These are phyloP conservation scores for Penicillium sp. DNA, from an alignment of 2,329 filamentous ascomycete species.

Conservation along the genomic window DNA sequence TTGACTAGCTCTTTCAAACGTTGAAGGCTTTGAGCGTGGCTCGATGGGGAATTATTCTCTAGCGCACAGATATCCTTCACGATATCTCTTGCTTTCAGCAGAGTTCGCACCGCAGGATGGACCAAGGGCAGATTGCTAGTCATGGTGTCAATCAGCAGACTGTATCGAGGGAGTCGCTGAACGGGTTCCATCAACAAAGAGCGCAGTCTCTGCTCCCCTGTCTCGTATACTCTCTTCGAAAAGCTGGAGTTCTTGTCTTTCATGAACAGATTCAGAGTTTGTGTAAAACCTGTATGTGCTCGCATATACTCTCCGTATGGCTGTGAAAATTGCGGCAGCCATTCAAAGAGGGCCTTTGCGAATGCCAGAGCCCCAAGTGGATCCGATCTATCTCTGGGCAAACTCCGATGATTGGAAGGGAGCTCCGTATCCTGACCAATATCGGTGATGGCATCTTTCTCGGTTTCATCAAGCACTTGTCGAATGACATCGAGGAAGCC, in stretches of 20 bases:
- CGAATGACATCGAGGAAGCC: conserved; percentile 75
- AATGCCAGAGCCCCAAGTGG: conserved; percentile 75
- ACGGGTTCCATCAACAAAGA: conserved; percentile 95
- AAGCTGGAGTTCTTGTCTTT: conserved; percentile 77
- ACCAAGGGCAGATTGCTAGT: conserved; percentile 78
- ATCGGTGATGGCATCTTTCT: conserved; percentile 74
- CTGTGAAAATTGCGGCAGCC: conserved; percentile 88
- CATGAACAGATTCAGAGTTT: conserved; percentile 74
- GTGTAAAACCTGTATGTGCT: conserved; percentile 81
- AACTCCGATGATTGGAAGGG: conserved; percentile 40
- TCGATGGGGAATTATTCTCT: conserved; percentile 64
- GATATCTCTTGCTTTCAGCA: conserved; percentile 87
- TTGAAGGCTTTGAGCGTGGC: conserved; percentile 71
- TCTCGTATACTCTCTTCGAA: conserved; percentile 72
- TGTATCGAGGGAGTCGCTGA: conserved; percentile 90
- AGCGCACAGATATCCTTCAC: conserved; percentile 96
- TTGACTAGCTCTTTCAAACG: conserved; percentile 74
- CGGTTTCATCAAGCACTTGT: conserved; percentile 74
- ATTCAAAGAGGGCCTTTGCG: conserved; percentile 78
- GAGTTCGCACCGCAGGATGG: conserved; percentile 76
- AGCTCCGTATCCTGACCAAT: conserved; percentile 61
- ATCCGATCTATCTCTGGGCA: conserved; percentile 57
- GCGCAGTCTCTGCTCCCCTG: conserved; percentile 84
- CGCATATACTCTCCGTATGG: conserved; percentile 93
- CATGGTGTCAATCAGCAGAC: conserved; percentile 94